These are phyloP conservation scores for Psilocybe azurescens DNA, from an alignment of 768 basidiomycete species.

Conservation along the genomic window DNA sequence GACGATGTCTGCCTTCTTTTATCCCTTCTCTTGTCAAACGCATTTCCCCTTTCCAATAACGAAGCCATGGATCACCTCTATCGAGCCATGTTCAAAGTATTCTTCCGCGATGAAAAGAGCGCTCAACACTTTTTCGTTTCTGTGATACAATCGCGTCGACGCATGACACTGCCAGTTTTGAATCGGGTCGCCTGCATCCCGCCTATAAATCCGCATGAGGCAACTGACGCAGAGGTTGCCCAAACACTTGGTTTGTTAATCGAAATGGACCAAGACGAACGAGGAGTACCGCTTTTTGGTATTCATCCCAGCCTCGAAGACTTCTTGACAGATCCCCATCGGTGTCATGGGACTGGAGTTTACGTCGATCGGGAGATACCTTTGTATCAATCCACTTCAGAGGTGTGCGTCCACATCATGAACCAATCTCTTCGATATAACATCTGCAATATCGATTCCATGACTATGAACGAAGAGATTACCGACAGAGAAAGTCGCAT, in stretches of 20 bases:
- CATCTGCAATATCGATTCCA: not conserved
- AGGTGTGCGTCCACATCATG: not conserved
- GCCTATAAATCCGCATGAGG: not conserved
- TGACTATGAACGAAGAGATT: not conserved
- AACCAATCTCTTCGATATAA: not conserved
- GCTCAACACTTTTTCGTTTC: not conserved
- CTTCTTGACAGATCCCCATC: not conserved
- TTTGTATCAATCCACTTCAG: not conserved
- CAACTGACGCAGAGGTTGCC: not conserved
- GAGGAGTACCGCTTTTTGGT: not conserved
- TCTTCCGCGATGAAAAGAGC: not conserved
- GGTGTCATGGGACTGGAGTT: not conserved
- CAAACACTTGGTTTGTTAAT: not conserved
- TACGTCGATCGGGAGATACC: not conserved
- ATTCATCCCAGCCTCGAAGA: not conserved
- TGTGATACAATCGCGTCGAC: not conserved
- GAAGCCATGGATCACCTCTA: slow-evolving; percentile 5
- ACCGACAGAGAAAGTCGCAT: not conserved
- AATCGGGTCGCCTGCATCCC: not conserved
- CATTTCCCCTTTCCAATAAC: not conserved
- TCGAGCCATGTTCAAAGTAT: not conserved
- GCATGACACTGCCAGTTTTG: not conserved
- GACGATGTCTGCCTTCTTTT: not conserved
- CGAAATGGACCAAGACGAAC: not conserved
- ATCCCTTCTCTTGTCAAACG: not conserved